phyloP scores from a whole-genome alignment of 208 protist species.

The Trypanosoma cruzi region DNA sequence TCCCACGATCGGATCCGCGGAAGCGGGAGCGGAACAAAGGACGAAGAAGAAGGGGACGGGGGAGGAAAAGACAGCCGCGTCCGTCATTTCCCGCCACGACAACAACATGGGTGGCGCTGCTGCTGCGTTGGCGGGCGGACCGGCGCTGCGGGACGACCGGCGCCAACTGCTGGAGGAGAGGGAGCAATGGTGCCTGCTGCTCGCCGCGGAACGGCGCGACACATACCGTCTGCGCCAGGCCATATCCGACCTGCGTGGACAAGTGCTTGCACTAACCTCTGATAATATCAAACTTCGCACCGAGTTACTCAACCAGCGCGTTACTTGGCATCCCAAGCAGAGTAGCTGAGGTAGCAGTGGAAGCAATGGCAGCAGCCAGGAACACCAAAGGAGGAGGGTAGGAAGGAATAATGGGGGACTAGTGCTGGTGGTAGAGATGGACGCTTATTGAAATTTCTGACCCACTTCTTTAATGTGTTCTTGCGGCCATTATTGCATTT shows the following conservation, averaged over 20 bases:
- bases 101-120: background rate
- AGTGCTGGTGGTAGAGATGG: background rate
- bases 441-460: background rate
- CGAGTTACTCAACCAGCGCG: background rate
- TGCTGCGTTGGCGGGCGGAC: background rate
- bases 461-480: background rate
- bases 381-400: background rate
- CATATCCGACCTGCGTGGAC: conserved; percentile 12
- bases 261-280: conserved; percentile 15
- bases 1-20: background rate
- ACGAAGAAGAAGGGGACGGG: too few relatives aligned
- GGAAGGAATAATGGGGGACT: background rate
- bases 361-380: background rate
- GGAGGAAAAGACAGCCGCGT: background rate
- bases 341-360: background rate
- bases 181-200: conserved; percentile 23
- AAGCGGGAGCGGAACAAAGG: background rate
- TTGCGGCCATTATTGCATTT: background rate
- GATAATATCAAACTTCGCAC: conserved; percentile 14
- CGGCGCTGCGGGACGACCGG: background rate
- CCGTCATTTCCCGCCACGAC: background rate
- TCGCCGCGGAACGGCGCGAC: conserved; percentile 23
- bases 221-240: conserved; percentile 18
- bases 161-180: conserved; percentile 1
- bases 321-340: background rate